Base-by-base conservation (phyloP, 1,284 basidiomycete genomes). In the Ustilago cynodontis region DNA sequence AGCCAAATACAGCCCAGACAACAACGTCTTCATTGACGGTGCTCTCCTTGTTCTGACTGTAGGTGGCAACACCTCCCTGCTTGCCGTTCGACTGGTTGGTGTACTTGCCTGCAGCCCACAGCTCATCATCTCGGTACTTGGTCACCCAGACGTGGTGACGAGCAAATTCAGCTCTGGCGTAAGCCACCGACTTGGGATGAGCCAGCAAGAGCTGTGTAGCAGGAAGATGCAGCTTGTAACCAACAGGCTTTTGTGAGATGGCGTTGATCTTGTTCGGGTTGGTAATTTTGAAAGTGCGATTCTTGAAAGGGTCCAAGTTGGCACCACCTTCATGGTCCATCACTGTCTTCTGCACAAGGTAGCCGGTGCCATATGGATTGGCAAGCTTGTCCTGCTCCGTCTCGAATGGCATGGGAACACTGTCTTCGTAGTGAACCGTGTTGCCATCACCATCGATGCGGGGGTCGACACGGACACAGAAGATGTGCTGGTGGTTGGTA, bases 401-500 rank as follows among this genome's bases (percentile, higher is more conserved):
- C 7, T 83, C 79, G 82, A 86, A 85, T 10, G 84, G 67, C 26
- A 87, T 85, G 14, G 72, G 71, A 68, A 87, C 86, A 63, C 87
- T 86, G 68, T 87, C 65, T 20, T 79, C 52, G 45, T 74, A 68
- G 59, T 65, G 60, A 77, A 97, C 90, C 14, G 91, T 91, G 87
- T 97, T 97, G 71, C 89, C 87, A 57, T 95, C 87, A 4, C 95
- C 95, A 83, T 98, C 95, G 72, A 97, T 88, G 93, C 95, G 95
- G 1, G 94, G 93, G 87, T 98, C 95, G 53, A 96, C 88, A 16
- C 93, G 91, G 69, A 94, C 55, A 31, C 88, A 90, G 87, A 91
- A 92, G 56, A 94, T 86, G 84, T 96, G 94, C 83, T 96, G 94
- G 86, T 97, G 95, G 86, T 94, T 90, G 55, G 96, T 94, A 0